Evolutionary conservation across 1,284 basidiomycete genomes (phyloP).

Genomic region (Tilletiaria anomala): DNA sequence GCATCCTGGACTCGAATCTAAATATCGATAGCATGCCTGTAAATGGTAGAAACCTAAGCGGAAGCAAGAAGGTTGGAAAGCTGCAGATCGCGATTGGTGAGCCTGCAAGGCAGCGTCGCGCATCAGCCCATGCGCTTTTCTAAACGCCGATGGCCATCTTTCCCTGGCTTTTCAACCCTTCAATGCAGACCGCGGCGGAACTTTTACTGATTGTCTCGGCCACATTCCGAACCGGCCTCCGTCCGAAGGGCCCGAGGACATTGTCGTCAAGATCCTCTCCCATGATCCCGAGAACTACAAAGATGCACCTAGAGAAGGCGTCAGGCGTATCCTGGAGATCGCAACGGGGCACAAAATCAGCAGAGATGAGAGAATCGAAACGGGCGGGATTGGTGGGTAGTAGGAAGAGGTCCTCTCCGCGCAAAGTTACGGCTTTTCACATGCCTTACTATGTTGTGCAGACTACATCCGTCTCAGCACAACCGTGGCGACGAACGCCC

Average conservation of each 20-base stretch:
- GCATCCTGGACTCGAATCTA: too few species aligned
- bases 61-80: too few species aligned
- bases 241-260: conserved; percentile 16
- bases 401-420: too few species aligned
- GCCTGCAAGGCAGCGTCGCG: too few species aligned
- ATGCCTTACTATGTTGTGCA: too few species aligned
- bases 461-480: conserved; percentile 81
- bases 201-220: conserved; percentile 35
- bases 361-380: conserved; percentile 55
- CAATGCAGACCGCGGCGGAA: conserved; percentile 39
- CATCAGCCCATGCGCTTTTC: too few species aligned
- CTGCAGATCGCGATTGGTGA: too few species aligned
- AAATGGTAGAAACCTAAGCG: too few species aligned
- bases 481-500: conserved; percentile 89
- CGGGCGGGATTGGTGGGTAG: conserved; percentile 76
- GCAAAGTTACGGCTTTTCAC: too few species aligned
- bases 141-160: too few species aligned
- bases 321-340: conserved; percentile 71
- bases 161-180: too few species aligned
- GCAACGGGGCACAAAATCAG: conserved; percentile 56
- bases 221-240: conserved; percentile 10
- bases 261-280: conserved; percentile 42
- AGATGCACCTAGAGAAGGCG: conserved; percentile 89
- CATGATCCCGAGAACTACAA: conserved; percentile 57
- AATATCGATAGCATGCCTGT: too few species aligned